Base-by-base conservation (phyloP, 768 basidiomycete genomes). In the Tylopilus sp. region DNA sequence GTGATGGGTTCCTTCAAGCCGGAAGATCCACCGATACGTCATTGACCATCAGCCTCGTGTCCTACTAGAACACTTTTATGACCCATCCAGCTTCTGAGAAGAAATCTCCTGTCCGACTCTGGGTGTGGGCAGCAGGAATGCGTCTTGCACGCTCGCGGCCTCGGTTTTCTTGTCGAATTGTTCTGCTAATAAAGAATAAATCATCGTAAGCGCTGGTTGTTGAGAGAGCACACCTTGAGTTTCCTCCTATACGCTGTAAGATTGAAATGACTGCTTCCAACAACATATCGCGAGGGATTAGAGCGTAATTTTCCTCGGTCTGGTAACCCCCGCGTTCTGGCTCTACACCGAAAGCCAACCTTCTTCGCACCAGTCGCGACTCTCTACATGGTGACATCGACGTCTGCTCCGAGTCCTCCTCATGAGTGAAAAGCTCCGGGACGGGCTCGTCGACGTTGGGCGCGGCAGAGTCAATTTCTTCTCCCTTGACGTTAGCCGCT, bases 21-120 rank as follows among this genome's bases (percentile, higher is more conserved):
- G 19, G 92, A 92, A 57, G 81, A 82, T 43, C 97, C 97, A 48
- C 92, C 93, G 65, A 26, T 42, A 21, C 13, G 53, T 22, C 21
- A 28, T 48, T 52, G 36, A 57, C 30, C 52, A 22, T 21, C 26
- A 50, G 6, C 17, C 28, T 28, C 16, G 25, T 24, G 41, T 17
- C n/a, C 36, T 41, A 3, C 16, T 33, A 9, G 16, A 22, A 93
- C 90, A 97, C 96, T 72, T 83, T 80, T 24, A 96, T 99, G 52
- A 99, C 97, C 97, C 97, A 99, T n/a, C 97, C 97, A 30, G 98
- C 97, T 72, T 99, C 97, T 5, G 97, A 94, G 52, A 96, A 96
- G 75, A 99, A 99, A 3, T 97, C 97, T 70, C 98, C 97, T 53
- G 98, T 92, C 69, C 98, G 97, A 95, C 90, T 52, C 89, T 92